Evolutionary conservation across 495 filamentous ascomycete species (phyloP), one percentile per base, ranked within the genome.

Genomic region (Talaromyces liani): DNA sequence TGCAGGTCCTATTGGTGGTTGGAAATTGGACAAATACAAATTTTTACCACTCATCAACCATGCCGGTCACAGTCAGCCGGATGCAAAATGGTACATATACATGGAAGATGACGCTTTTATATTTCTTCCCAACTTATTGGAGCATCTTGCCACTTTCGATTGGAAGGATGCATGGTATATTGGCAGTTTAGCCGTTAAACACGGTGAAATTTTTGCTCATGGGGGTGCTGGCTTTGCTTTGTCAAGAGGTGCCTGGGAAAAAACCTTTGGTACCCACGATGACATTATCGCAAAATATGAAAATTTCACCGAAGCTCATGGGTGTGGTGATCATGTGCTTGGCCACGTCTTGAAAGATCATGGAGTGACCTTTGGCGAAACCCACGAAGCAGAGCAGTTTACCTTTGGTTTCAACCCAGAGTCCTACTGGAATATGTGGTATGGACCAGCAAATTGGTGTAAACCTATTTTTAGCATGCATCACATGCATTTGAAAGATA

Each of bases 91-190:
- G 82, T 88, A 86, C 68, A 67, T 87, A 33, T 85, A 86, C 63
- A 79, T 86, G 67, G 85, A 87, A 58, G 83, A 83, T 58, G 85
- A 87, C 69, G 82, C 84, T 12, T 85, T 83, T 66, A 76, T 87
- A 29, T 75, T 85, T 62, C 85, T 82, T 75, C 72, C 77, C 22
- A 86, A 82, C 66, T 65, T 85, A 34, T 69, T 81, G n/a, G 69
- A 72, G 24, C 85, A 82, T 73, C 69, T 85, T 39, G 66, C 71
- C 20, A 66, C 65, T 36, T 68, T 86, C 56, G 71, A 83, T 49
- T 72, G 75, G 25, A 65, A 60, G 3, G 75, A 82, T 56, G 65
- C 74, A 51, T 74, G 75, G 67, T 88, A 86, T 67, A 64, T 84
- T 34, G 85, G 86, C 6, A 80, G 80, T 58, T 70, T 79, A 12